Percentiles rank a stretch among this genome's conserved stretches.
phyloP scores from a whole-genome alignment of 345 rosid species.

The Acer saccharum region DNA sequence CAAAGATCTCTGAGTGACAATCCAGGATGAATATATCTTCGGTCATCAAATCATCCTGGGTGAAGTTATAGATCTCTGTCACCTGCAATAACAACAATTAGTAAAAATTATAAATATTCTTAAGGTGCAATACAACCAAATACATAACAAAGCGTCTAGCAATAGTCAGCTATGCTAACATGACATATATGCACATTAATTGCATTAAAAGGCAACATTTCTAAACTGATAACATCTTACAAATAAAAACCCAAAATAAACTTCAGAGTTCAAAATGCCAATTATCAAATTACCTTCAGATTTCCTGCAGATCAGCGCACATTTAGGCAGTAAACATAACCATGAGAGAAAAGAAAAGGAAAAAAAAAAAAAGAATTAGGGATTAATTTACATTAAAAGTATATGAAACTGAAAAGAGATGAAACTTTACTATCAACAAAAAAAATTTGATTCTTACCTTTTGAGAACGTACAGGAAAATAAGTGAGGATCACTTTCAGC shows the following conservation, averaged over 20 bases:
- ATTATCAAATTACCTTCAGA: conserved; percentile 61
- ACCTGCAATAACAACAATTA: conserved; percentile 51
- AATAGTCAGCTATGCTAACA: background rate
- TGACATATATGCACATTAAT: background rate
- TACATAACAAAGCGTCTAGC: background rate
- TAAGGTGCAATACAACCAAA: background rate
- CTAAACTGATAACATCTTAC: background rate
- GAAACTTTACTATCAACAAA: conserved; percentile 20
- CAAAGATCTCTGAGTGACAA: conserved; percentile 81
- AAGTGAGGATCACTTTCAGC: conserved; percentile 94
- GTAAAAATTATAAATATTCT: background rate
- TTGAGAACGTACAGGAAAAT: conserved; percentile 76
- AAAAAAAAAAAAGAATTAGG: conserved; percentile 23
- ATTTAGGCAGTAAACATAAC: conserved; percentile 26
- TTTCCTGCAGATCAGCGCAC: conserved; percentile 55
- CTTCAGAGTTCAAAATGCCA: background rate
- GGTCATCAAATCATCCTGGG: conserved; percentile 98
- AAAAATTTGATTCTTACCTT: conserved; percentile 45
- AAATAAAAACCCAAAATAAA: conserved; percentile 15
- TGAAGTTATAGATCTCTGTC: conserved; percentile 80
- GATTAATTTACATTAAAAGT: conserved; percentile 11
- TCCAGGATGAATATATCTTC: conserved; percentile 95
- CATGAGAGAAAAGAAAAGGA: conserved; percentile 22
- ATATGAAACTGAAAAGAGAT: background rate
- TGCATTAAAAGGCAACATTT: background rate